phyloP scores from a whole-genome alignment of 371 early-diverging fungal species.

The Polyrhizophydium stewartii region DNA sequence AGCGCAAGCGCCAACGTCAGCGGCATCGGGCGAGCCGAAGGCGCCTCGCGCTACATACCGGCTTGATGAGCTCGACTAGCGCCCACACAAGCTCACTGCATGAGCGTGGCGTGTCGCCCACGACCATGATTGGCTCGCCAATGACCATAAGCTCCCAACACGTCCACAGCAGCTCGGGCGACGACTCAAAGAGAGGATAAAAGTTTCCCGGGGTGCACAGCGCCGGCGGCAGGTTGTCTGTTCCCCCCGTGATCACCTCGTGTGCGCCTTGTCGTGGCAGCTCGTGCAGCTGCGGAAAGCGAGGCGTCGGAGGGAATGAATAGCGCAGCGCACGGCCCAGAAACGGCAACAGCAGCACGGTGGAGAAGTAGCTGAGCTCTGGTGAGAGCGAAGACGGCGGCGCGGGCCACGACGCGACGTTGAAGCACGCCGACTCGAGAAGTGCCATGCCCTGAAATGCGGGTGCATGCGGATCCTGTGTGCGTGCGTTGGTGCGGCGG shows the following conservation, averaged over 20 bases:
- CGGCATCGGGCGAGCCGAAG: not conserved
- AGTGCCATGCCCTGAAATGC: constrained; percentile 10
- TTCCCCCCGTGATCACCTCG: constrained; percentile 10
- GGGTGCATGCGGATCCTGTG: not conserved
- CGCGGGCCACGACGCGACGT: constrained; percentile 71
- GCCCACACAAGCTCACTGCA: constrained; percentile 81
- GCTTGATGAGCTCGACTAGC: constrained; percentile 89
- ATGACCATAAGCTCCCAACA: constrained; percentile 95
- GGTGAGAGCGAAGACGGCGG: constrained; percentile 28
- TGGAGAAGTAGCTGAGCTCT: constrained; percentile 28
- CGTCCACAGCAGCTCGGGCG: constrained; percentile 79
- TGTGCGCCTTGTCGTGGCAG: constrained; percentile 50
- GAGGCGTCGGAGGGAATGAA: constrained; percentile 69
- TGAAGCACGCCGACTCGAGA: constrained; percentile 78
- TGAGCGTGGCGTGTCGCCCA: constrained; percentile 81
- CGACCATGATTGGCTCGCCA: constrained; percentile 86
- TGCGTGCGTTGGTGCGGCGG: not conserved
- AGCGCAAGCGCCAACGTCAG: not conserved
- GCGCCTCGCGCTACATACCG: constrained; percentile 52
- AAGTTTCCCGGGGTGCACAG: constrained; percentile 41
- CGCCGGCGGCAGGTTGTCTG: constrained; percentile 1
- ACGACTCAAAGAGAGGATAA: constrained; percentile 73
- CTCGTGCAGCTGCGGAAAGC: constrained; percentile 72
- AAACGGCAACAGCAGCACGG: constrained; percentile 67
- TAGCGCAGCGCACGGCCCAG: constrained; percentile 64